phyloP scores from a whole-genome alignment of 2,329 filamentous ascomycete species.

The Colletotrichum simmondsii region DNA sequence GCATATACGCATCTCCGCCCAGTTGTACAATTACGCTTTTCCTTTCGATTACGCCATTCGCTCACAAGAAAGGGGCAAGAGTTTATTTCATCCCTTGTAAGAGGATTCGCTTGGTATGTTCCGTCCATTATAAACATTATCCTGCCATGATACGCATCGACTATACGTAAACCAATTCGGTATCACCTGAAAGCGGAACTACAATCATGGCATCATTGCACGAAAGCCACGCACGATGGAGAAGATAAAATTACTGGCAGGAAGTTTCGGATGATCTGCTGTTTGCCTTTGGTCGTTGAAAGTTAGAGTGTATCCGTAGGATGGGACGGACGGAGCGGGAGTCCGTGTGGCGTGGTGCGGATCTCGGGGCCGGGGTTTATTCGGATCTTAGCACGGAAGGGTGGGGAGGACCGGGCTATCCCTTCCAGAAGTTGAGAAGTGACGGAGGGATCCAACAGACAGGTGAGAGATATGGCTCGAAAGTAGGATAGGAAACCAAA shows the following conservation, averaged over 20 bases:
- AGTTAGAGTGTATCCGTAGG: neutral
- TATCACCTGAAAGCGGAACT: neutral
- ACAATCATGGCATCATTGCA: neutral
- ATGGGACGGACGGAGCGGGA: conserved; percentile 16
- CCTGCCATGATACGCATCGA: no score
- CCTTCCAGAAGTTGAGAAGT: neutral
- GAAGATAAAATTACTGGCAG: neutral
- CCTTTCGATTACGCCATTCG: no score
- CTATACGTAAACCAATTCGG: no score
- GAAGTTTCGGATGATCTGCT: conserved; percentile 1
- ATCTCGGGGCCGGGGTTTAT: neutral
- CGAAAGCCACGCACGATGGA: neutral
- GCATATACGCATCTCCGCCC: no score
- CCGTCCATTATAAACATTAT: no score
- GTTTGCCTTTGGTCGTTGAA: neutral
- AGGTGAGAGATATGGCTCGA: neutral
- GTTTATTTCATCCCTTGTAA: no score
- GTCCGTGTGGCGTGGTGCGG: conserved; percentile 19
- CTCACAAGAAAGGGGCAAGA: no score
- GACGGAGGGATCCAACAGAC: neutral
- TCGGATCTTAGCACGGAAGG: neutral
- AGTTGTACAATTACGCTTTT: no score
- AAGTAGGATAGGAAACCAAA: neutral
- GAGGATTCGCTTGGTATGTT: no score
- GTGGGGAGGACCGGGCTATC: neutral